Evolutionary conservation across 148 eudicot genomes (phyloP), one percentile per base, ranked within the genome.

Genomic region (Vaccinium vitisidaea): DNA sequence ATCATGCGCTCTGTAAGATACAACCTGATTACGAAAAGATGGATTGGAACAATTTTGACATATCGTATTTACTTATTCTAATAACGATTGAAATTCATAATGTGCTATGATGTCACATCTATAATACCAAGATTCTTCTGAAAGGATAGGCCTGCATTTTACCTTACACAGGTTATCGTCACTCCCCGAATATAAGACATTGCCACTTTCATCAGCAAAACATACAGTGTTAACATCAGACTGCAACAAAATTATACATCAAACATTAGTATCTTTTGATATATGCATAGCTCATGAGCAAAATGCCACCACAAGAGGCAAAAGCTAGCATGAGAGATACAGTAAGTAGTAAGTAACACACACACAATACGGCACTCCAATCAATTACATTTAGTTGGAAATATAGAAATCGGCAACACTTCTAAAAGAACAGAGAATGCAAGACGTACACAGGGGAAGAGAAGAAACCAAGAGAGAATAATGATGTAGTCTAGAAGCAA

Each of bases 181-280:
- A 84, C 98, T 92, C 83, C 98, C 98, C 50, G 98, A 96, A 85
- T 89, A 96, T 67, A 94, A 88, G 80, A 96, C 83, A 85, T 96
- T 86, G 83, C 98, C 94, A 87, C 92, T 89, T 86, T 91, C 98
- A 85, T 96, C 98, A 83, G 95, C 98, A 86, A 96, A 96, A 88
- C 98, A 96, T 69, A 94, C 98, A 43, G 94, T 84, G 84, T 96
- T 96, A 84, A 96, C 98, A 92, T 96, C 98, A 80, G 90, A 92
- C 98, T 96, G 94, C 90, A 89, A 80, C 39, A 89, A 79, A 82
- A 85, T 83, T 15, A 49, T 15, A 65, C 75, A 77, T 25, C 65
- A 71, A 77, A 53, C 19, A 59, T 63, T 53, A 81, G 74, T 77
- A 52, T 43, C 25, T 50, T 36, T 13, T 10, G 70, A 50, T 11